Base-by-base conservation (phyloP, 2,329 filamentous ascomycete genomes). In the Eutypella sp. region DNA sequence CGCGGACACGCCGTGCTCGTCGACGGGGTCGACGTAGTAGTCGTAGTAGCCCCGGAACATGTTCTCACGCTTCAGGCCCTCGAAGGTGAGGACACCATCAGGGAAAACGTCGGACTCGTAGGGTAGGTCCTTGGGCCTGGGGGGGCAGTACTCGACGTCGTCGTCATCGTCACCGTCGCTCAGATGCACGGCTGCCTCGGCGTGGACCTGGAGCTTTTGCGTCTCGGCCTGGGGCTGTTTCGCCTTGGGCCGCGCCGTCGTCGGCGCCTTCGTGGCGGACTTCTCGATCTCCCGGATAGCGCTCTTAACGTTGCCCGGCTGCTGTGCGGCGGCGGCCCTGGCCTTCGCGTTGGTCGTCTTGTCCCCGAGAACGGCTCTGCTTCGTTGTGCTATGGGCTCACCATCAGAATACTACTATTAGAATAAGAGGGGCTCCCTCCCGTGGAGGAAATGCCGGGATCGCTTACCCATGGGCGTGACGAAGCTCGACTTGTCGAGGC, bases 261-360 rank as follows among this genome's bases (percentile, higher is more conserved):
- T 84, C 3, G 77, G 75, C 9, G 73, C 78, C 52, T 80, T 83
- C 16, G 71, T 65, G 47, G 80, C 76, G 1, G 81, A 80, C 65
- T 83, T 85, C 52, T 84, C 82, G 41, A 78, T 67, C 47, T 83
- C 80, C 40, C 76, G 74, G 34, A 76, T 73, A 19, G 74, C 71
- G 47, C 71, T 71, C 57, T 83, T 85, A 25, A 78, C 83, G 24
- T 79, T 83, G 6, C 79, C 79, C 4, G 82, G 84, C 52, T 86
- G 83, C 54, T n/a, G n/a, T n/a, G n/a, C n/a, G n/a, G n/a, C n/a
- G n/a, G 82, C 77, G 41, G 74, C 76, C 61, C 75, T 81, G 48
- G 84, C 79, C 72, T 95, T 97, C 44, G 88, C 89, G 66, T 99
- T 99, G 43, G 93, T 97, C 1, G 92, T 97, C 69, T 99, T 99